A percentile compares a stretch with the other conserved stretches of the same genome.
Conservation (phyloP, 1,284 basidiomycete genomes). For the Leccinum fuscescens region DNA sequence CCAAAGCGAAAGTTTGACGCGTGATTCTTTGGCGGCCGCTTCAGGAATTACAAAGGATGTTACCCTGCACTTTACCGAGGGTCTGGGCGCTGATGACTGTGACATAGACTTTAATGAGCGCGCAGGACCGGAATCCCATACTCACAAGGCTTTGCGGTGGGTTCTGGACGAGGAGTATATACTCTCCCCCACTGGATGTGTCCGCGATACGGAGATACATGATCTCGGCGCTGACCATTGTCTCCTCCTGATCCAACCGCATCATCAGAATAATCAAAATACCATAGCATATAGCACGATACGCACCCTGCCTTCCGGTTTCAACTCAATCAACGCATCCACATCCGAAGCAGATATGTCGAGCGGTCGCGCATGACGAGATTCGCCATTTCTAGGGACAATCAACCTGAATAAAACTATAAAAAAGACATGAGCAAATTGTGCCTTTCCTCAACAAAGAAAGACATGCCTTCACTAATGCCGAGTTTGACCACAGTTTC, state of each 20-base stretch:
- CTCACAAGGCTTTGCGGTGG: slow-evolving; percentile 54
- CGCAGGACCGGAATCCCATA: slow-evolving; percentile 1
- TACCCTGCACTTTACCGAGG: slow-evolving; percentile 66
- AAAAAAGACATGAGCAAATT: neutral
- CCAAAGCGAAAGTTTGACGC: slow-evolving; percentile 62
- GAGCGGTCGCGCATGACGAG: slow-evolving; percentile 43
- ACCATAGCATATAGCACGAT: neutral
- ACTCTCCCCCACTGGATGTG: slow-evolving; percentile 35
- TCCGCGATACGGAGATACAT: slow-evolving; percentile 62
- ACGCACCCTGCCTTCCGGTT: slow-evolving; percentile 66
- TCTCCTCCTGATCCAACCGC: slow-evolving; percentile 58
- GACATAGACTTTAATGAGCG: slow-evolving; percentile 2
- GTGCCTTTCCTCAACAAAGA: neutral
- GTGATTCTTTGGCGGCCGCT: slow-evolving; percentile 77
- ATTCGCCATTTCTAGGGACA: slow-evolving; percentile 38
- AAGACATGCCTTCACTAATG: slow-evolving; percentile 54
- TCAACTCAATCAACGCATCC: slow-evolving; percentile 63
- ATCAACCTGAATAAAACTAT: slow-evolving; percentile 45
- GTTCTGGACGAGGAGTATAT: slow-evolving; percentile 49
- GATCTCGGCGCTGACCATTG: slow-evolving; percentile 58
- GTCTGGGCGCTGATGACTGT: slow-evolving; percentile 46
- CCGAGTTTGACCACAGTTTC: slow-evolving; percentile 54
- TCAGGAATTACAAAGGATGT: slow-evolving; percentile 64
- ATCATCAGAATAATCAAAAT: slow-evolving; percentile 8
- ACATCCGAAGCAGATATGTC: slow-evolving; percentile 63